A percentile compares a stretch with the other conserved stretches of the same genome.
phyloP scores from a whole-genome alignment of 805 yeast species.

The Clavispora fructus region DNA sequence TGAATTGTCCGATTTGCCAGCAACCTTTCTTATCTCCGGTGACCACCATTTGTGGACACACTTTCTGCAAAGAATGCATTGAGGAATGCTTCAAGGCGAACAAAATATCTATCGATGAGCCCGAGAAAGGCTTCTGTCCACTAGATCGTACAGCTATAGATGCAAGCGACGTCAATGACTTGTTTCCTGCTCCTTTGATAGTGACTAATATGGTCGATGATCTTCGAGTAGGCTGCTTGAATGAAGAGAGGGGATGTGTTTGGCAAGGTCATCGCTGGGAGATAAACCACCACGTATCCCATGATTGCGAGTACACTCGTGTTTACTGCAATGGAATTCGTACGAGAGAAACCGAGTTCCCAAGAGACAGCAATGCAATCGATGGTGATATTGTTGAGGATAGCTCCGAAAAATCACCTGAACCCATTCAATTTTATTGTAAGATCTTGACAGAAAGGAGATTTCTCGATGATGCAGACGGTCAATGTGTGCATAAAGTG shows the following conservation, averaged over 20 bases:
- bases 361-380: background rate
- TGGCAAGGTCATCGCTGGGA: constrained; percentile 59
- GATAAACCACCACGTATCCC: constrained; percentile 42
- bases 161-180: constrained; percentile 17
- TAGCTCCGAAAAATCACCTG: background rate
- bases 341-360: constrained; percentile 1
- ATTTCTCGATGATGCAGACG: constrained; percentile 8
- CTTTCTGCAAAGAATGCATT: constrained; percentile 57
- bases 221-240: constrained; percentile 51
- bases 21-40: constrained; percentile 57
- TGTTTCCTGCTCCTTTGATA: constrained; percentile 52
- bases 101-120: constrained; percentile 6
- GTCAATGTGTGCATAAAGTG: constrained; percentile 35
- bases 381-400: too few relatives aligned
- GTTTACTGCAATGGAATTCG: constrained; percentile 26
- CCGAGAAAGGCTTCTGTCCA: constrained; percentile 40
- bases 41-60: constrained; percentile 64
- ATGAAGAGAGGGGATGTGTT: constrained; percentile 47
- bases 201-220: constrained; percentile 59
- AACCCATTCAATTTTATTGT: constrained; percentile 8
- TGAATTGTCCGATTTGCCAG: constrained; percentile 61
- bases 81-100: constrained; percentile 39
- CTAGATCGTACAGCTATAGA: constrained; percentile 52
- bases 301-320: constrained; percentile 33
- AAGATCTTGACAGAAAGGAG: constrained; percentile 17